A percentile compares a stretch with the other conserved stretches of the same genome.
Conservation (phyloP, 2,329 filamentous ascomycete species). For the Ascochyta pisi region DNA sequence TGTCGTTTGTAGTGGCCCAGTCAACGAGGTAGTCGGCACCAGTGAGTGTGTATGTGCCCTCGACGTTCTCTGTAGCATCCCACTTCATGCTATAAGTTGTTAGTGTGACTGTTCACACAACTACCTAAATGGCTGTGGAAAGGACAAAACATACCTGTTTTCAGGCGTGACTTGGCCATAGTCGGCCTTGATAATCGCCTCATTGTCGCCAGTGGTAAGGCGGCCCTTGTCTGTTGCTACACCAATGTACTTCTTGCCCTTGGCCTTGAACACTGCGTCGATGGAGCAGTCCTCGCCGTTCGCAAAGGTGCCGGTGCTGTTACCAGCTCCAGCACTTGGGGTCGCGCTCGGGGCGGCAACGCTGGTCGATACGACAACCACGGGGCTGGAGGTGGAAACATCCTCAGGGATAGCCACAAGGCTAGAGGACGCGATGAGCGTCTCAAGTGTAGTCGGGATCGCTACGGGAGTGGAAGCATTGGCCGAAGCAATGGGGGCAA, state of each 20-base stretch:
- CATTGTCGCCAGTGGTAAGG: constrained; percentile 57
- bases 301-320: constrained; percentile 15
- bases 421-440: constrained; percentile 7
- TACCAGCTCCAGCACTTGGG: constrained; percentile 13
- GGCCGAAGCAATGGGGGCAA: constrained; percentile 12
- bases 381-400: neutral
- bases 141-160: constrained; percentile 52
- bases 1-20: constrained; percentile 16
- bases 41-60: constrained; percentile 62
- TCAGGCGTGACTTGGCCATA: constrained; percentile 72
- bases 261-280: constrained; percentile 63
- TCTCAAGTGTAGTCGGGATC: constrained; percentile 11
- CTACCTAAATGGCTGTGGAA: neutral
- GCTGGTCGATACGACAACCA: constrained; percentile 11
- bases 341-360: constrained; percentile 18
- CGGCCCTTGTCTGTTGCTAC: constrained; percentile 62
- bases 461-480: constrained; percentile 15
- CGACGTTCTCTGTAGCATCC: constrained; percentile 61
- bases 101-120: neutral
- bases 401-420: constrained; percentile 3
- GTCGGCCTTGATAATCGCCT: constrained; percentile 63
- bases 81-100: constrained; percentile 65
- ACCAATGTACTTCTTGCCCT: constrained; percentile 72
- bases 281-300: constrained; percentile 46
- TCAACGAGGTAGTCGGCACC: constrained; percentile 45